phyloP scores from a whole-genome alignment of 192 early-diverging fungal genomes.

The Gaertneriomyces semiglobifer region DNA sequence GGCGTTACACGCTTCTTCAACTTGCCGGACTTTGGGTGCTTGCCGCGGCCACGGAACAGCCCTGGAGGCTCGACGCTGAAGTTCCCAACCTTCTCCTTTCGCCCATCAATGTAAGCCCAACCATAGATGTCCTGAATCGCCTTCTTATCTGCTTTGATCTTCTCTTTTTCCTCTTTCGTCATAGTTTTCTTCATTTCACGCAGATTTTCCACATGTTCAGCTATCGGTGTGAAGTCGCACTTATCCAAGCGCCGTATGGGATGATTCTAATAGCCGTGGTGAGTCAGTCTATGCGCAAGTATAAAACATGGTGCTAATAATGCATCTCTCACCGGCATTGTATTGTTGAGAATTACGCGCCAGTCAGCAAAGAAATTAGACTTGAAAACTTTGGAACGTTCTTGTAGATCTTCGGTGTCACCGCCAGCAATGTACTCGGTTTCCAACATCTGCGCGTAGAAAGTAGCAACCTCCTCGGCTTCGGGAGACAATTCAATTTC shows the following conservation, averaged over 20 bases:
- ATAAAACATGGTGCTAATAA: too few relatives aligned
- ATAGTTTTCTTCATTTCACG: constrained; percentile 78
- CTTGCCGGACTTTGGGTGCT: constrained; percentile 90
- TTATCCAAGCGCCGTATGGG: constrained; percentile 72
- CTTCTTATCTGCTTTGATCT: constrained; percentile 64
- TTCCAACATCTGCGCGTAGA: constrained; percentile 83
- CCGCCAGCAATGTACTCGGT: constrained; percentile 65
- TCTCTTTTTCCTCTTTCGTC: constrained; percentile 85
- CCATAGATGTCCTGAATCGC: constrained; percentile 74
- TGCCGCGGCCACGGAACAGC: constrained; percentile 94
- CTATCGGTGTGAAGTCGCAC: constrained; percentile 88
- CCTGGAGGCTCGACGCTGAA: constrained; percentile 95
- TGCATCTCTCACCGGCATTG: constrained; percentile 50
- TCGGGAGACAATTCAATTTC: constrained; percentile 58
- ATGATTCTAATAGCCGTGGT: constrained; percentile 40
- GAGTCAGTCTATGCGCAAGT: not conserved
- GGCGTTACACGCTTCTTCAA: constrained; percentile 87
- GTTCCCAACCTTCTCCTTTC: constrained; percentile 97
- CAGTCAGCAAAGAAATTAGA: constrained; percentile 95
- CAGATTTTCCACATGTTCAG: constrained; percentile 68
- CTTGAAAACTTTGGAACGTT: constrained; percentile 54
- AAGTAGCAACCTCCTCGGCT: constrained; percentile 92
- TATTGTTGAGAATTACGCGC: constrained; percentile 57
- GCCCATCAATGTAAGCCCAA: constrained; percentile 73
- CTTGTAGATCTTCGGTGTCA: constrained; percentile 52